These are phyloP conservation scores for Venturia asperata DNA, from an alignment of 2,329 filamentous ascomycete genomes.

Conservation along the genomic window DNA sequence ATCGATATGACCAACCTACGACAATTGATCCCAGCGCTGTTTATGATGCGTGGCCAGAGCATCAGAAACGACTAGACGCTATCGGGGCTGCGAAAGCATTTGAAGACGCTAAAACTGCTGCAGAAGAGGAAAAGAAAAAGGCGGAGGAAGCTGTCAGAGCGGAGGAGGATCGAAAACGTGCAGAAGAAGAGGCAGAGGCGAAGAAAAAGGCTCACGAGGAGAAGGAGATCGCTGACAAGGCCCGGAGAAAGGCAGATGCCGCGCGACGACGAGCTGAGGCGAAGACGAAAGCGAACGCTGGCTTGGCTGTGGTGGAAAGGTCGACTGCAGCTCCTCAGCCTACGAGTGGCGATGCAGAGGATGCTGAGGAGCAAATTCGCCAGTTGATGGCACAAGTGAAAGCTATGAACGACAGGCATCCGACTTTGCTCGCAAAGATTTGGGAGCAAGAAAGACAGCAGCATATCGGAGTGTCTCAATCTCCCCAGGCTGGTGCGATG, in stretches of 20 bases:
- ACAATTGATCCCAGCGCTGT: slow-evolving; percentile 49
- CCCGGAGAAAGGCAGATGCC: slow-evolving; percentile 24
- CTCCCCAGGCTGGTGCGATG: not conserved
- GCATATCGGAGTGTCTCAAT: slow-evolving; percentile 24
- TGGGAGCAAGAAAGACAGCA: slow-evolving; percentile 48
- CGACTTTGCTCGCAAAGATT: slow-evolving; percentile 46
- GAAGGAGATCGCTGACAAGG: slow-evolving; percentile 1
- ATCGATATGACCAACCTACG: slow-evolving; percentile 26
- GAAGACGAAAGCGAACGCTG: slow-evolving; percentile 23
- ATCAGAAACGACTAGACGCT: slow-evolving; percentile 37
- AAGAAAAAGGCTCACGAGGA: slow-evolving; percentile 24
- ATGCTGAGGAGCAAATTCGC: slow-evolving; percentile 46
- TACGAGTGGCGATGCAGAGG: slow-evolving; percentile 24
- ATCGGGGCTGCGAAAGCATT: slow-evolving; percentile 29
- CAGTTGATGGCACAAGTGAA: slow-evolving; percentile 52
- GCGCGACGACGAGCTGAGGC: slow-evolving; percentile 21
- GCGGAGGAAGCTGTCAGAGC: slow-evolving; percentile 28
- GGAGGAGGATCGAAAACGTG: slow-evolving; percentile 27
- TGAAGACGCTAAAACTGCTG: slow-evolving; percentile 24
- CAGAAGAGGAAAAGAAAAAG: slow-evolving; percentile 24
- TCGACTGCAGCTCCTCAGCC: slow-evolving; percentile 5
- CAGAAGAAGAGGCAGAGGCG: slow-evolving; percentile 20
- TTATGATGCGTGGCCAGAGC: slow-evolving; percentile 47
- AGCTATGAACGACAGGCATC: slow-evolving; percentile 49
- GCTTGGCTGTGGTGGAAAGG: slow-evolving; percentile 20